Evolutionary conservation across 108 stramenopile species (phyloP).

Genomic region (Skeletonema grethae): DNA sequence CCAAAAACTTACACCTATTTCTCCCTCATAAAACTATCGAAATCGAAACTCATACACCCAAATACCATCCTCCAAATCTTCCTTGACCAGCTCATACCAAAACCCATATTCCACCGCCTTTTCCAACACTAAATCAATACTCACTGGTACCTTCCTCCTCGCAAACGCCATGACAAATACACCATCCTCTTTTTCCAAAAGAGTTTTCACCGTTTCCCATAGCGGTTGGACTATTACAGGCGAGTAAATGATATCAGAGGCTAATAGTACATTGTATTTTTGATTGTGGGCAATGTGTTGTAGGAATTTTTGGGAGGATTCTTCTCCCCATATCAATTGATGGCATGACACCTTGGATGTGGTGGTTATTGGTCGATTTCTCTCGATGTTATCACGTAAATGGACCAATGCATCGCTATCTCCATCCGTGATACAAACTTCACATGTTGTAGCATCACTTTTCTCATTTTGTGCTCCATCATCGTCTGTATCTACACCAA

Average conservation of each 20-base stretch:
- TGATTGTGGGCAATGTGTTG: constrained; percentile 7
- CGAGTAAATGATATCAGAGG: constrained; percentile 69
- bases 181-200: constrained; percentile 43
- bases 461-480: not conserved
- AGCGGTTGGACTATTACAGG: constrained; percentile 56
- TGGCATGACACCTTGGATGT: constrained; percentile 25
- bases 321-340: constrained; percentile 55
- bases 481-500: no score
- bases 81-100: constrained; percentile 46
- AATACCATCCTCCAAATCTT: constrained; percentile 45
- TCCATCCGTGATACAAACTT: constrained; percentile 35
- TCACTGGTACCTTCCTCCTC: constrained; percentile 59
- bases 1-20: no score
- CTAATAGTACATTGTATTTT: constrained; percentile 59
- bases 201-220: constrained; percentile 57
- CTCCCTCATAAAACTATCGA: not conserved
- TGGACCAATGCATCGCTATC: constrained; percentile 44
- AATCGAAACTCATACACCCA: constrained; percentile 52
- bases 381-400: constrained; percentile 38
- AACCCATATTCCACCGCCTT: constrained; percentile 45
- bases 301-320: constrained; percentile 34
- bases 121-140: constrained; percentile 54
- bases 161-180: constrained; percentile 68
- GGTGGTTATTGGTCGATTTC: constrained; percentile 8
- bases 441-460: not conserved